Conservation (phyloP, 148 eudicot species). For the Rhododendron simsii region DNA sequence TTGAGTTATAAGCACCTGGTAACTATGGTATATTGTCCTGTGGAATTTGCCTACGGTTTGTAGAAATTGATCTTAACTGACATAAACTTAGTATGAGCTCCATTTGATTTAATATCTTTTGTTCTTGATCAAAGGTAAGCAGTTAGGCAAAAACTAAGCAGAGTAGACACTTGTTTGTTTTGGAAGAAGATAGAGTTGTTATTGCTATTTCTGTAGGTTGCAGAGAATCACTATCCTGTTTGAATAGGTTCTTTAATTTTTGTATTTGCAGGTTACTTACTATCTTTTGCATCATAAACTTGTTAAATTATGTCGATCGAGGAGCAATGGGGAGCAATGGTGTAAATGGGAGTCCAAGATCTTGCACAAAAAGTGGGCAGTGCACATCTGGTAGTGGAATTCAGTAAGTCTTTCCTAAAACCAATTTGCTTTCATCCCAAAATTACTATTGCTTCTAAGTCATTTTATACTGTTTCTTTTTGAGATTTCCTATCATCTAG, state of each 20-base stretch:
- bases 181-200: not conserved
- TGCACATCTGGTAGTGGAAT: conserved; percentile 86
- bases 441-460: not conserved
- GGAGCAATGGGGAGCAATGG: conserved; percentile 98
- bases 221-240: no score
- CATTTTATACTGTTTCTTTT: not conserved
- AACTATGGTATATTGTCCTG: not conserved
- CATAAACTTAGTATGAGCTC: not conserved
- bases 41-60: not conserved
- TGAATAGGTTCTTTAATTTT: no score
- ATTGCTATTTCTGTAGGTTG: not conserved
- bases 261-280: conserved; percentile 55
- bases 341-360: conserved; percentile 66
- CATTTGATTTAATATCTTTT: not conserved
- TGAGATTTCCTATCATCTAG: not conserved
- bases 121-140: not conserved
- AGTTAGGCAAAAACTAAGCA: not conserved
- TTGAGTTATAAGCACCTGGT: not conserved
- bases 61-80: not conserved
- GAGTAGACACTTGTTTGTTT: not conserved
- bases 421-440: not conserved
- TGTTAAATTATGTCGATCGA: conserved; percentile 90
- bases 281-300: conserved; percentile 76
- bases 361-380: conserved; percentile 46
- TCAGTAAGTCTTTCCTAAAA: conserved; percentile 56